Conservation (phyloP, 2,329 filamentous ascomycete species). For the Calonectria leucothoes region DNA sequence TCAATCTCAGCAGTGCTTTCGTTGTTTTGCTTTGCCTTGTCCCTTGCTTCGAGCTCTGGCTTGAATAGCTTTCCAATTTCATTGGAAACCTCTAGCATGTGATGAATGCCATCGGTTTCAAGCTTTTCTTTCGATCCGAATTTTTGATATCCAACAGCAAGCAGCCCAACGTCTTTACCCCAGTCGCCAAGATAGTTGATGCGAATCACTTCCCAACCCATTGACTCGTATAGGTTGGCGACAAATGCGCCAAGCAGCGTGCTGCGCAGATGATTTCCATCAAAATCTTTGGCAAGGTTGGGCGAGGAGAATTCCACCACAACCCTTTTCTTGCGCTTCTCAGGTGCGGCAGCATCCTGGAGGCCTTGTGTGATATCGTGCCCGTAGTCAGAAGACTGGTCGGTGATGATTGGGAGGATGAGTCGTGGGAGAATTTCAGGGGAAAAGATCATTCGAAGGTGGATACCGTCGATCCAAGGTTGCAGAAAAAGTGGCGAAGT, state of each 20-base stretch:
- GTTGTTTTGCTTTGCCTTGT: constrained; percentile 56
- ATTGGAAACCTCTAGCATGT: constrained; percentile 76
- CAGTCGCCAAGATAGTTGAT: constrained; percentile 81
- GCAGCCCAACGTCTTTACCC: constrained; percentile 74
- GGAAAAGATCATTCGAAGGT: constrained; percentile 24
- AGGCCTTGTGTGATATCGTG: constrained; percentile 18
- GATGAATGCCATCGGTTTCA: constrained; percentile 70
- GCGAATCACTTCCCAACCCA: constrained; percentile 74
- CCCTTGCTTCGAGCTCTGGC: constrained; percentile 70
- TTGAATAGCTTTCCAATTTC: constrained; percentile 71
- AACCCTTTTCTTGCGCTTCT: constrained; percentile 48
- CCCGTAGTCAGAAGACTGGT: constrained; percentile 16
- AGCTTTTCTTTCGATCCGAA: constrained; percentile 74
- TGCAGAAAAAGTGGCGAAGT: constrained; percentile 19
- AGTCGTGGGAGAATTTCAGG: constrained; percentile 21
- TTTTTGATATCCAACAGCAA: constrained; percentile 72
- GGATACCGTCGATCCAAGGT: constrained; percentile 27
- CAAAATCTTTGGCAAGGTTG: constrained; percentile 83
- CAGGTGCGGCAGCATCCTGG: background rate
- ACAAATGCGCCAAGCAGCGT: constrained; percentile 81
- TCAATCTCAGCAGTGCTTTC: constrained; percentile 45
- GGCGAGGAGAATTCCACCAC: constrained; percentile 81
- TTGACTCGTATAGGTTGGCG: constrained; percentile 71
- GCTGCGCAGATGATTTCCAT: constrained; percentile 79
- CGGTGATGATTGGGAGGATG: constrained; percentile 26